phyloP scores from a whole-genome alignment of 495 filamentous ascomycete species.

The Xylaria acuta region DNA sequence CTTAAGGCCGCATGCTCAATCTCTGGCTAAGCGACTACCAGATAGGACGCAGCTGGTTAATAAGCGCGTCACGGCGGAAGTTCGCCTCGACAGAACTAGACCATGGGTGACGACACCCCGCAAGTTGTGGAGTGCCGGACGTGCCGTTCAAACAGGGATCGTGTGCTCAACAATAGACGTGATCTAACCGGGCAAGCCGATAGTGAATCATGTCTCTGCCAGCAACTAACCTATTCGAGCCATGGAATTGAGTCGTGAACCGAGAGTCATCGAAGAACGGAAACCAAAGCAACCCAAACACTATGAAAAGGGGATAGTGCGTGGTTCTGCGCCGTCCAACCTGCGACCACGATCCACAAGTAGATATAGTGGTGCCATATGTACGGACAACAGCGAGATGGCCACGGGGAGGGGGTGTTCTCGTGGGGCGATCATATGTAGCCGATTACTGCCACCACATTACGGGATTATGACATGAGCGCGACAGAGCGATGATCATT shows the following conservation, averaged over 20 bases:
- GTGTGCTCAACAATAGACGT: slow-evolving; percentile 29
- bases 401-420: slow-evolving; percentile 35
- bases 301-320: slow-evolving; percentile 42
- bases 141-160: slow-evolving; percentile 43
- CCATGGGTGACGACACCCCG: slow-evolving; percentile 36
- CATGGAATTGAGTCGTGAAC: slow-evolving; percentile 43
- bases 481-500: slow-evolving; percentile 56
- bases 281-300: slow-evolving; percentile 45
- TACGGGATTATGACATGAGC: slow-evolving; percentile 30
- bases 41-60: slow-evolving; percentile 5
- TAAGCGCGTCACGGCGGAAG: slow-evolving; percentile 5
- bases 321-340: slow-evolving; percentile 32
- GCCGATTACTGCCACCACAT: slow-evolving; percentile 35
- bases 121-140: slow-evolving; percentile 35
- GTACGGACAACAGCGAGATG: slow-evolving; percentile 31
- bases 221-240: slow-evolving; percentile 36
- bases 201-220: slow-evolving; percentile 35
- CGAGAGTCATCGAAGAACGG: slow-evolving; percentile 46
- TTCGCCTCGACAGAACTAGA: slow-evolving; percentile 35
- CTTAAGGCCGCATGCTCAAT: slow-evolving; percentile 23
- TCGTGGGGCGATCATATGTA: slow-evolving; percentile 31
- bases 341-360: slow-evolving; percentile 34
- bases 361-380: slow-evolving; percentile 34
- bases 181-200: slow-evolving; percentile 22
- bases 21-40: slow-evolving; percentile 30